Evolutionary conservation across 371 early-diverging fungal genomes (phyloP).

Genomic region (Zopfochytrium polystomum): DNA sequence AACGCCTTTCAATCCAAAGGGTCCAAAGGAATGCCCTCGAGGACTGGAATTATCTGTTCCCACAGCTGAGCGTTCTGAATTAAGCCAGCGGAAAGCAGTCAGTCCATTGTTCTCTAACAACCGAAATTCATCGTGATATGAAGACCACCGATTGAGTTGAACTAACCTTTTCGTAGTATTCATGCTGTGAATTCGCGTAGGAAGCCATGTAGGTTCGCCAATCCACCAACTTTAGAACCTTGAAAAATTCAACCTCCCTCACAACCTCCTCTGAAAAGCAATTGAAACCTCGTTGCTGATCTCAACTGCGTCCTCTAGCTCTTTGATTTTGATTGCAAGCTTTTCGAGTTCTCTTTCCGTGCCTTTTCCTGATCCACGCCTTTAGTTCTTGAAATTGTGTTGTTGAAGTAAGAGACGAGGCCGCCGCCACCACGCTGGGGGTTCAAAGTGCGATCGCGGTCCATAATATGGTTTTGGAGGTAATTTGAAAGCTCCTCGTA

Average conservation of each 20-base stretch:
- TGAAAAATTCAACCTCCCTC: constrained; percentile 78
- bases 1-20: too few species aligned
- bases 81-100: neutral
- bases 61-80: constrained; percentile 51
- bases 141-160: neutral
- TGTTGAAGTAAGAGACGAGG: constrained; percentile 75
- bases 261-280: constrained; percentile 74
- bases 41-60: constrained; percentile 63
- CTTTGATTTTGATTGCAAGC: constrained; percentile 63
- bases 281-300: constrained; percentile 64
- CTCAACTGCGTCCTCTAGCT: constrained; percentile 81
- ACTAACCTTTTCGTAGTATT: constrained; percentile 72
- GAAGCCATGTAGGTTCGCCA: constrained; percentile 69
- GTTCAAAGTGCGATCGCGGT: constrained; percentile 57
- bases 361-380: constrained; percentile 84
- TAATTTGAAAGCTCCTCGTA: constrained; percentile 83
- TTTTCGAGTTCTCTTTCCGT: constrained; percentile 71
- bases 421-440: constrained; percentile 52
- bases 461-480: constrained; percentile 47
- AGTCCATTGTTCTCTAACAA: neutral
- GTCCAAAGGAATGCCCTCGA: constrained; percentile 43
- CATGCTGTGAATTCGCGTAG: constrained; percentile 72
- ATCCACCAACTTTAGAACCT: constrained; percentile 72
- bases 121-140: neutral
- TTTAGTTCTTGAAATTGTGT: constrained; percentile 83